A percentile compares a stretch with the other conserved stretches of the same genome.
Evolutionary conservation across 169 alveolate genomes (phyloP).

Genomic region (Eimeria praecox): DNA sequence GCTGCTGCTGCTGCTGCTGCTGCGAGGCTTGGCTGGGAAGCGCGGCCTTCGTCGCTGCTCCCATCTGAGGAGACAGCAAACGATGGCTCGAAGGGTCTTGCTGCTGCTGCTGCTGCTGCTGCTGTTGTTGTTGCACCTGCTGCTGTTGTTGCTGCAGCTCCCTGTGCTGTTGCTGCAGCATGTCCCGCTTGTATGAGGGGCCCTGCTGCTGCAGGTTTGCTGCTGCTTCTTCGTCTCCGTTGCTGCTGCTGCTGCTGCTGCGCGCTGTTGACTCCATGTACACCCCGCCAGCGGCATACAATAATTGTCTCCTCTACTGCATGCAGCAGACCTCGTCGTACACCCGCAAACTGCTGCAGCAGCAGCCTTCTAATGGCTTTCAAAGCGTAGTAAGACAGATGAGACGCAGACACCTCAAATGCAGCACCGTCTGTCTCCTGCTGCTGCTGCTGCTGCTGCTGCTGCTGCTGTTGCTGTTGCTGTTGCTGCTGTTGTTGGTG

Average conservation of each 20-base stretch:
- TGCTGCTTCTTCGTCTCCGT: constrained; percentile 35
- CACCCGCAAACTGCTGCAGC: constrained; percentile 70
- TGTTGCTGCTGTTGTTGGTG: not conserved
- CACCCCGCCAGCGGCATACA: constrained; percentile 59
- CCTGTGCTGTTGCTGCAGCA: constrained; percentile 43
- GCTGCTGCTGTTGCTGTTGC: not conserved
- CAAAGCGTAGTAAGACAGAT: not conserved
- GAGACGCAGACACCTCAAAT: not conserved
- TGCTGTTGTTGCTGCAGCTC: constrained; percentile 18
- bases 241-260: constrained; percentile 32
- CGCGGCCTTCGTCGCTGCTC: constrained; percentile 67
- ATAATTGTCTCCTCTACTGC: constrained; percentile 64
- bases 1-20: constrained; percentile 49
- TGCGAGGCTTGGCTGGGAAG: not conserved
- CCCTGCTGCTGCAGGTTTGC: not conserved
- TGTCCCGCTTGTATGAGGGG: not conserved
- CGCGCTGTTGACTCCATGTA: not conserved
- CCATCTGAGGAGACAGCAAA: constrained; percentile 57
- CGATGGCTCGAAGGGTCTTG: constrained; percentile 56
- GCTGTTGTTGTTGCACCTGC: too few relatives aligned
- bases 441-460: constrained; percentile 1
- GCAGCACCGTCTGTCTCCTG: constrained; percentile 16
- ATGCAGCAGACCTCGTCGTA: constrained; percentile 34
- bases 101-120: constrained; percentile 35
- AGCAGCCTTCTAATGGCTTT: constrained; percentile 43